Evolutionary conservation across 208 protist species (phyloP), one percentile per base, ranked within the genome.

Genomic region (Trypanosoma mega): DNA sequence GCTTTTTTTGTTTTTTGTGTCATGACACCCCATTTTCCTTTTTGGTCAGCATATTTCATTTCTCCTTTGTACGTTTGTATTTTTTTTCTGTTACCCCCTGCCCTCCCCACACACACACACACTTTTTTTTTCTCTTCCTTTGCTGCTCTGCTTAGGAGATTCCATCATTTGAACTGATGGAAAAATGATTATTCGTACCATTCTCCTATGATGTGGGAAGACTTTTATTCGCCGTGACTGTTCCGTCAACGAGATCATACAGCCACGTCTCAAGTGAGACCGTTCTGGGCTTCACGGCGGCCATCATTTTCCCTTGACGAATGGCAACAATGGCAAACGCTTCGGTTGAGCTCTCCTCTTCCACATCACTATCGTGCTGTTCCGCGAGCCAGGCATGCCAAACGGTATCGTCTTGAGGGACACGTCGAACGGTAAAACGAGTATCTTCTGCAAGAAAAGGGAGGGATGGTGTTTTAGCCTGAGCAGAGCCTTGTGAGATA

Each of bases 391-490:
- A 89, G 20, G 74, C 33, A 8, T 20, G 66, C 87, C 82, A 90
- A 18, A 62, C 56, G 46, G 69, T 56, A 43, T 90, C 63, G 12
- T 45, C 47, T 20, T 66, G 59, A 45, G 72, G 63, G 16, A 87
- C 55, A n/a, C 78, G 24, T 47, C 87, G 87, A 18, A 94, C 64
- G 29, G 74, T 81, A 55, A 94, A 91, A 45, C 83, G 83, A n/a
- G 68, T 31, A 20, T 94, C 83, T 24, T 67, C 45, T 0, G 69
- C 68, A 23, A 93, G 41, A 30, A 44, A 24, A 2, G 80, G 82
- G 9, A 87, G 63, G 57, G 53, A 58, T 37, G 74, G 47, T n/a
- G 62, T 56, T 4, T 68, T 68, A 44, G 63, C 52, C 3, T 51
- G 26, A 47, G 27, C 34, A 26, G 49, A 21, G n/a, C 63, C 50